Base-by-base conservation (phyloP, 768 basidiomycete species). In the Symmetrospora coprosmae region DNA sequence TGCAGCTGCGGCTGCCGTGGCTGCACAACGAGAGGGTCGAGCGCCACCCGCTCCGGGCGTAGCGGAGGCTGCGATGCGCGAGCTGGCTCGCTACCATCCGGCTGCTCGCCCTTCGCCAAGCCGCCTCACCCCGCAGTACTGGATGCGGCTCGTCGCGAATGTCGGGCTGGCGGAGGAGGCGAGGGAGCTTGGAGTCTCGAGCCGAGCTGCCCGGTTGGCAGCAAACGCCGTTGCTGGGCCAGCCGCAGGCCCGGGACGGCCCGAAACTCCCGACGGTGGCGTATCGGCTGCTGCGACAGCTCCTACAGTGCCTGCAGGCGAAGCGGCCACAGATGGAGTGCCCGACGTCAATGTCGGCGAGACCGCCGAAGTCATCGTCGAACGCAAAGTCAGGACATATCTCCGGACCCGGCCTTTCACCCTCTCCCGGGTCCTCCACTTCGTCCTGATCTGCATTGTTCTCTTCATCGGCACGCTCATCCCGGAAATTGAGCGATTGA, bases 391-490 rank as follows among this genome's bases (percentile, higher is more conserved):
- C n/a, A n/a, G n/a, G n/a, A n/a, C n/a, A n/a, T n/a, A n/a, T n/a
- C n/a, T n/a, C n/a, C n/a, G n/a, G n/a, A n/a, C n/a, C n/a, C n/a
- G n/a, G n/a, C n/a, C n/a, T n/a, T n/a, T n/a, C n/a, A n/a, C n/a
- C n/a, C 31, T 50, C 0, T 17, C 35, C 13, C 14, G 46, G n/a
- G 51, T 34, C 14, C 2, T 46, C 11, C 35, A 62, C 25, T 62
- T 38, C 27, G 53, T 62, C 2, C 8, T 27, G 23, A 48, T 64
- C 11, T 63, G 53, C 23, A 1, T 53, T 14, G 65, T 69, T 11
- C 52, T 69, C 17, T 69, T 69, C 50, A 9, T 69, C 7, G 68
- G 62, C 27, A 69, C 68, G n/a, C 41, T 69, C 14, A 55, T 60
- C 8, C 68, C 68, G 2, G 68, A 67, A 34, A 58, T 69, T 1